A percentile compares a stretch with the other conserved stretches of the same genome.
Conservation (phyloP, 2,329 filamentous ascomycete species). For the Aspergillus tamarii region DNA sequence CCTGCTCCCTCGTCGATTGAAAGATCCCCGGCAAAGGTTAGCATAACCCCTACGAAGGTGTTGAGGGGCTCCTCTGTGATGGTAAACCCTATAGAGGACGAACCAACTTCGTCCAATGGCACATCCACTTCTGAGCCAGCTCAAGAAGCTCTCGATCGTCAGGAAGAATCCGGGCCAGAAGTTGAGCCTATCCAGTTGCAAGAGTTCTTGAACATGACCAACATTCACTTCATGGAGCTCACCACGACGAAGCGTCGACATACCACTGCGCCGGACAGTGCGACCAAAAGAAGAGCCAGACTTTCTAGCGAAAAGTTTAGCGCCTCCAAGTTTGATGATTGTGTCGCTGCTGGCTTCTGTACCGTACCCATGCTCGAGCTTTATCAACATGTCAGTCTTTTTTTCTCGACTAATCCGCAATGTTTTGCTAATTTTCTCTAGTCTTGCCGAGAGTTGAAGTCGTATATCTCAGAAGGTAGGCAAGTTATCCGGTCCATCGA, state of each 20-base stretch:
- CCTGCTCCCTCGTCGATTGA: conserved; percentile 48
- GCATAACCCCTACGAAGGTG: conserved; percentile 56
- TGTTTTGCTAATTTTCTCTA: conserved; percentile 38
- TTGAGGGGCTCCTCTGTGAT: conserved; percentile 44
- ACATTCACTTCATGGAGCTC: conserved; percentile 97
- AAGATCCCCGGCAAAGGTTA: conserved; percentile 36
- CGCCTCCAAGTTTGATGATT: conserved; percentile 64
- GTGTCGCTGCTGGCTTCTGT: conserved; percentile 85
- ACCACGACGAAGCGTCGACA: conserved; percentile 93
- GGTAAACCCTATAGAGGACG: conserved; percentile 38
- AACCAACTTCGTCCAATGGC: conserved; percentile 25
- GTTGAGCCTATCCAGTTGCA: conserved; percentile 76
- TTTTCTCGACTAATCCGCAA: conserved; percentile 4
- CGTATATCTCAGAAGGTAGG: conserved; percentile 91
- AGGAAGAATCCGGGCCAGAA: conserved; percentile 49
- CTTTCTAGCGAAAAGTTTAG: conserved; percentile 31
- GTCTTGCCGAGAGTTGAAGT: conserved; percentile 92
- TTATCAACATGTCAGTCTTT: conserved; percentile 76
- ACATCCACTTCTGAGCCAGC: conserved; percentile 46
- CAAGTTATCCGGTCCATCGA: conserved; percentile 91
- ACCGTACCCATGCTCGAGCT: conserved; percentile 91
- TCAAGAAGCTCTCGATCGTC: conserved; percentile 46
- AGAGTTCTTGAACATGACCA: conserved; percentile 92
- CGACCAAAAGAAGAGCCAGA: conserved; percentile 33
- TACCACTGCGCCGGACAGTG: conserved; percentile 67